Conservation (phyloP, 164 flowering plant species). For the Macadamia integrifolia region DNA sequence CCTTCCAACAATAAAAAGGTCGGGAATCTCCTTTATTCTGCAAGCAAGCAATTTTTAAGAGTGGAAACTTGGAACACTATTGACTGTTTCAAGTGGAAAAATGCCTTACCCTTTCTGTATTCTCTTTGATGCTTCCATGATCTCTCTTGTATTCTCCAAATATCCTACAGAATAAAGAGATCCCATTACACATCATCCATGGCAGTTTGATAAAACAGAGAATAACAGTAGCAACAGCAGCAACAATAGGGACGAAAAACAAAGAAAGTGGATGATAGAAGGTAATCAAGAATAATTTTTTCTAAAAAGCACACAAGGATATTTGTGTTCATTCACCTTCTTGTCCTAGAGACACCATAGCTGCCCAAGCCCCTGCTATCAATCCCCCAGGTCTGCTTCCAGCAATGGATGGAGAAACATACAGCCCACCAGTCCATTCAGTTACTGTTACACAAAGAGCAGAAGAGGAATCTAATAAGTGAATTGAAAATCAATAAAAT, state of each 20-base stretch:
- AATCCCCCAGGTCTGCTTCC: conserved; percentile 95
- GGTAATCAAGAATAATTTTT: background rate
- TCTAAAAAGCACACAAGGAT: background rate
- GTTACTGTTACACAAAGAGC: conserved; percentile 51
- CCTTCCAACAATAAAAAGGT: conserved; percentile 71
- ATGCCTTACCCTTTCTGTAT: conserved; percentile 62
- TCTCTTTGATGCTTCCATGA: conserved; percentile 83
- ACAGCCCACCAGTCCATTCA: conserved; percentile 97
- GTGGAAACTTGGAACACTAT: background rate
- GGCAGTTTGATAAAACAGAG: background rate
- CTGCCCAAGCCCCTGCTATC: conserved; percentile 98
- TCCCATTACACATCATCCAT: background rate
- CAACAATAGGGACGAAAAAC: no score
- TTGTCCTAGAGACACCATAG: conserved; percentile 80
- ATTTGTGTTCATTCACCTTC: conserved; percentile 49
- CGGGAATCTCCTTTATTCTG: conserved; percentile 75
- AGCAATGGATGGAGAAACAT: conserved; percentile 92
- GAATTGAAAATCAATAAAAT: background rate
- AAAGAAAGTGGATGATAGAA: background rate
- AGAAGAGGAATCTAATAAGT: background rate
- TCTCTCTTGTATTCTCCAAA: conserved; percentile 60
- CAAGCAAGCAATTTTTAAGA: conserved; percentile 1
- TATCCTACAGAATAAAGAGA: conserved; percentile 48
- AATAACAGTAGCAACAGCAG: no score
- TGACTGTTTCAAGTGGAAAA: background rate